phyloP scores from a whole-genome alignment of 495 filamentous ascomycete genomes.

The Neurospora cerealis region DNA sequence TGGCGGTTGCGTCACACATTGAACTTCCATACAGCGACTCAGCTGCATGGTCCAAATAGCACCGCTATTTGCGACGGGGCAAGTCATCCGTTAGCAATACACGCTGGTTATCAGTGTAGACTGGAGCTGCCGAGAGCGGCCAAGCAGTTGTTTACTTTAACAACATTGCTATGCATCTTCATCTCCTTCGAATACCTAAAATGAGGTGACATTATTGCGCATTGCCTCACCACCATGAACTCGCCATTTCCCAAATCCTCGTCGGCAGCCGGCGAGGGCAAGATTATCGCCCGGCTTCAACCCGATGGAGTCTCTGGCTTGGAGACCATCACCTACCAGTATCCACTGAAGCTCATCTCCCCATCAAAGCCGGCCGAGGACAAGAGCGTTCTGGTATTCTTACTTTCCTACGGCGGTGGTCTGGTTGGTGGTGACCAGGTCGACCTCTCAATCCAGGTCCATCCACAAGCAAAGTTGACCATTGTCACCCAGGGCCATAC shows the following conservation, averaged over 20 bases:
- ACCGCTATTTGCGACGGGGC: background rate
- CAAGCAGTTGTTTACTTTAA: background rate
- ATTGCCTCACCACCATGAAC: conserved; percentile 23
- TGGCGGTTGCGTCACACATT: no score
- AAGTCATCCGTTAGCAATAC: background rate
- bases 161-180: background rate
- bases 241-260: conserved; percentile 60
- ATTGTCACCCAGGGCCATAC: conserved; percentile 92
- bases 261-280: conserved; percentile 65
- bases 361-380: conserved; percentile 42
- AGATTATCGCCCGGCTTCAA: conserved; percentile 60
- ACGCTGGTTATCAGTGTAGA: background rate
- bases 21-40: background rate
- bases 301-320: conserved; percentile 64
- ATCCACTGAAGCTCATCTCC: conserved; percentile 88
- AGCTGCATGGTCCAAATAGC: background rate
- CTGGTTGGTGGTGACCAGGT: conserved; percentile 80
- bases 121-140: background rate
- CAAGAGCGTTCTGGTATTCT: conserved; percentile 61
- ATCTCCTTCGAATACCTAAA: background rate
- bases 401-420: conserved; percentile 91
- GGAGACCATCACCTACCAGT: conserved; percentile 72
- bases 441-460: conserved; percentile 57
- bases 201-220: conserved; percentile 8
- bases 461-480: conserved; percentile 55